A percentile compares a stretch with the other conserved stretches of the same genome.
These are phyloP conservation scores for Lichtheimia corymbifera DNA, from an alignment of 371 early-diverging fungal genomes.

Conservation along the genomic window DNA sequence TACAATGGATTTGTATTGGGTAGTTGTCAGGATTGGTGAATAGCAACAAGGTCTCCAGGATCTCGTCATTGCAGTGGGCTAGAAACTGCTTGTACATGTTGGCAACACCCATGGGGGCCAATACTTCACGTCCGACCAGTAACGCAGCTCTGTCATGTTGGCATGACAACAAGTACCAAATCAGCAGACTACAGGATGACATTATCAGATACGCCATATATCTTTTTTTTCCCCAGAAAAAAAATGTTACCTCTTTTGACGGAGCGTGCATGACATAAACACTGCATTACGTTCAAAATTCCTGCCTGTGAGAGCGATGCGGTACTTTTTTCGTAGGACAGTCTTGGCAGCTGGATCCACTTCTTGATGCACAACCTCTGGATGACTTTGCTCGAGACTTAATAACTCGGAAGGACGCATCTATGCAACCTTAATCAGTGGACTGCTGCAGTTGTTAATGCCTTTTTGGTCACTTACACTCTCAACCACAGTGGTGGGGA, in stretches of 20 bases:
- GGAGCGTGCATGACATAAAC: conserved; percentile 31
- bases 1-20: conserved; percentile 78
- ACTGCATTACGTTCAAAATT: conserved; percentile 46
- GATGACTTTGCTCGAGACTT: not conserved
- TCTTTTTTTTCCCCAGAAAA: not conserved
- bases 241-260: conserved; percentile 36
- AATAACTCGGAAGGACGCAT: not conserved
- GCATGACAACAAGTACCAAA: conserved; percentile 28
- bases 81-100: conserved; percentile 64
- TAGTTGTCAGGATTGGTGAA: conserved; percentile 59
- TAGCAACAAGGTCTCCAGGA: conserved; percentile 51
- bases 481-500: conserved; percentile 14
- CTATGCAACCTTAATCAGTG: no score
- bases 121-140: conserved; percentile 48
- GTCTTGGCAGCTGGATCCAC: not conserved
- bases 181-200: conserved; percentile 6
- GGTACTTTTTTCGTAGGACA: conserved; percentile 27
- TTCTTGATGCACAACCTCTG: not conserved
- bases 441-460: no score
- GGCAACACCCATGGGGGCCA: conserved; percentile 57
- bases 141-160: conserved; percentile 48
- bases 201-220: not conserved
- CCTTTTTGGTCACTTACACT: not conserved
- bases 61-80: conserved; percentile 54
- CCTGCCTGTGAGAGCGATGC: conserved; percentile 44